A percentile compares a stretch with the other conserved stretches of the same genome.
These are phyloP conservation scores for Penicillium sp. DNA, from an alignment of 2,329 filamentous ascomycete species.

Conservation along the genomic window DNA sequence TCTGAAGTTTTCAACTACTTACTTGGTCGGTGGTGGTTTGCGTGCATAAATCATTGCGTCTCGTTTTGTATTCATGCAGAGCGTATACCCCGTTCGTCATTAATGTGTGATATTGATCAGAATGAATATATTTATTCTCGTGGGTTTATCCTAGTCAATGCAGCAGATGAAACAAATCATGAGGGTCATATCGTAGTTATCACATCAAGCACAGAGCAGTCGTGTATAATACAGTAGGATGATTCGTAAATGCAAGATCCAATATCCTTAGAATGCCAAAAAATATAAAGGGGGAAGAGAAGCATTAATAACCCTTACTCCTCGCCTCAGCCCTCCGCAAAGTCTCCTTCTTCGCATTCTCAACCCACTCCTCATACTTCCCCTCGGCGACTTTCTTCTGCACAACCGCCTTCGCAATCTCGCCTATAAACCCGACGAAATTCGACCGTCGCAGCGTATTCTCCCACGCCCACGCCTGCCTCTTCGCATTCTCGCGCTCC, in stretches of 20 bases:
- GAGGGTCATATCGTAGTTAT: not conserved
- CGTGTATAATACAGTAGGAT: not conserved
- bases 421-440: constrained; percentile 91
- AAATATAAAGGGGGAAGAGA: not conserved
- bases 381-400: constrained; percentile 62
- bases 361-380: constrained; percentile 75
- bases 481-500: constrained; percentile 75
- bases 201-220: not conserved
- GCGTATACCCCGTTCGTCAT: constrained; percentile 6
- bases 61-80: constrained; percentile 6
- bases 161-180: not conserved
- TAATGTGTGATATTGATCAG: not conserved
- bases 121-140: not conserved
- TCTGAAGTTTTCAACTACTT: not conserved
- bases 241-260: not conserved
- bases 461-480: constrained; percentile 87
- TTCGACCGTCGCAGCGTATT: constrained; percentile 90
- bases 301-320: constrained; percentile 14
- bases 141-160: not conserved
- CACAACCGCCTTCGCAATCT: constrained; percentile 85
- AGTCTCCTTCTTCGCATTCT: constrained; percentile 55
- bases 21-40: not conserved
- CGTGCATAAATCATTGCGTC: constrained; percentile 1
- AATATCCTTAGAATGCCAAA: not conserved
- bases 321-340: constrained; percentile 36